Conservation (phyloP, 208 protist genomes). For the Acanthamoeba castellanii region DNA sequence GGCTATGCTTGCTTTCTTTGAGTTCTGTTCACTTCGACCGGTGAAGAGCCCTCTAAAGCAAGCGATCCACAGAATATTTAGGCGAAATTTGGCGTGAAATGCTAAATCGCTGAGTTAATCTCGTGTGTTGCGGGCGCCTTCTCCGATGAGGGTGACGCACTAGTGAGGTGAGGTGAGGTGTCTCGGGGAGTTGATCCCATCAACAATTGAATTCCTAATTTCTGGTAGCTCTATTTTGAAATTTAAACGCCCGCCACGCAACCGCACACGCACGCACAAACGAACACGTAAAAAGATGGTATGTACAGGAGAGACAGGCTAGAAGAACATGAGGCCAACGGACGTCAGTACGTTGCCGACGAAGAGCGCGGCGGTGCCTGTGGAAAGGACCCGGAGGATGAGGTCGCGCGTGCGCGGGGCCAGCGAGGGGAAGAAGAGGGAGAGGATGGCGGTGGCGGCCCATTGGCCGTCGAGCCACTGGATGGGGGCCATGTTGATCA, state of each 20-base stretch:
- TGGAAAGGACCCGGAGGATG: slow-evolving; percentile 27
- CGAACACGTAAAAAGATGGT: background rate
- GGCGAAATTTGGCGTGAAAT: background rate
- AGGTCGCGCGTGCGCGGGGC: background rate
- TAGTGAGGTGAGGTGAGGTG: background rate
- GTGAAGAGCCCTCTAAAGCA: background rate
- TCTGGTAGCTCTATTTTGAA: too few species aligned
- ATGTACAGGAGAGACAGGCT: background rate
- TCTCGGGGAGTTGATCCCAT: too few species aligned
- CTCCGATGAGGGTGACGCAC: background rate
- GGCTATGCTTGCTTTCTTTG: too few species aligned
- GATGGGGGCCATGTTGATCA: slow-evolving; percentile 73
- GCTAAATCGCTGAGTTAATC: background rate
- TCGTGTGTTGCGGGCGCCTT: background rate
- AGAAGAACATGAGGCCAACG: slow-evolving; percentile 14
- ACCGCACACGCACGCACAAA: too few species aligned
- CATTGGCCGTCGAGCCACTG: slow-evolving; percentile 63
- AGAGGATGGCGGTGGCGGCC: slow-evolving; percentile 32
- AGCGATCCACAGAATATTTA: background rate
- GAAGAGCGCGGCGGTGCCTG: slow-evolving; percentile 37
- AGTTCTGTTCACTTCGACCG: background rate
- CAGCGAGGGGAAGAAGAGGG: slow-evolving; percentile 25
- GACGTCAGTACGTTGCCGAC: background rate
- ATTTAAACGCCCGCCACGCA: too few species aligned
- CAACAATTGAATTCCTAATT: too few species aligned